Conservation (phyloP, 805 yeast genomes). For the Starmerella davenportii region DNA sequence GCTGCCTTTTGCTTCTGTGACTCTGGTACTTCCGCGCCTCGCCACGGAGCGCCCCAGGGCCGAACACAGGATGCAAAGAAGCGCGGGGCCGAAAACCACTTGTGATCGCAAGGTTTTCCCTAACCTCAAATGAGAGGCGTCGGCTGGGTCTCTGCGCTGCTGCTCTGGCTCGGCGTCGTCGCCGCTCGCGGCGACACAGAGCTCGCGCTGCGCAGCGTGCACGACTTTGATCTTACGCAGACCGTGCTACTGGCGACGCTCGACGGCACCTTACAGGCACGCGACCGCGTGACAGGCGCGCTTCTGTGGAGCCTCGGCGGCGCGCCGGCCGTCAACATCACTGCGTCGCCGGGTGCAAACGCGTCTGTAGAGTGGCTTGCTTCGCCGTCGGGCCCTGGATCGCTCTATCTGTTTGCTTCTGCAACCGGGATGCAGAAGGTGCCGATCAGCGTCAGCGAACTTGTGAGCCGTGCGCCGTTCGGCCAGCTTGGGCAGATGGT, state of each 20-base stretch:
- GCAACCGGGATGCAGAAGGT: constrained; percentile 59
- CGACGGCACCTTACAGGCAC: constrained; percentile 74
- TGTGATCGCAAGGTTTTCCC: no score
- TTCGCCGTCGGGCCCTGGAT: constrained; percentile 77
- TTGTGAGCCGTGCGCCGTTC: constrained; percentile 74
- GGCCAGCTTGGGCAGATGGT: constrained; percentile 58
- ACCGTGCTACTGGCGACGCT: constrained; percentile 57
- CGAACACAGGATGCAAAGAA: no score
- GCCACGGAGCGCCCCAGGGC: no score
- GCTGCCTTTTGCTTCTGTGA: no score
- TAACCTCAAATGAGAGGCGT: no score
- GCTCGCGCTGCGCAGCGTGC: constrained; percentile 19
- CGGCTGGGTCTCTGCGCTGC: no score
- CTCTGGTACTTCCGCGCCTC: no score
- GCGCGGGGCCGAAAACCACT: no score
- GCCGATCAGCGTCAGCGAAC: constrained; percentile 60
- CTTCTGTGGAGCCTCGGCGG: constrained; percentile 60
- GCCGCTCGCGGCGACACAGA: no score
- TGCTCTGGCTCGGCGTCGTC: no score
- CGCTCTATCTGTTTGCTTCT: constrained; percentile 60
- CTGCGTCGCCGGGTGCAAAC: not conserved
- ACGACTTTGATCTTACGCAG: constrained; percentile 37
- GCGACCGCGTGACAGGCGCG: constrained; percentile 57
- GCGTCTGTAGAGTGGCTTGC: constrained; percentile 44
- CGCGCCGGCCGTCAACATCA: constrained; percentile 36